These are phyloP conservation scores for Claviceps sp. DNA, from an alignment of 2,329 filamentous ascomycete species.

Conservation along the genomic window DNA sequence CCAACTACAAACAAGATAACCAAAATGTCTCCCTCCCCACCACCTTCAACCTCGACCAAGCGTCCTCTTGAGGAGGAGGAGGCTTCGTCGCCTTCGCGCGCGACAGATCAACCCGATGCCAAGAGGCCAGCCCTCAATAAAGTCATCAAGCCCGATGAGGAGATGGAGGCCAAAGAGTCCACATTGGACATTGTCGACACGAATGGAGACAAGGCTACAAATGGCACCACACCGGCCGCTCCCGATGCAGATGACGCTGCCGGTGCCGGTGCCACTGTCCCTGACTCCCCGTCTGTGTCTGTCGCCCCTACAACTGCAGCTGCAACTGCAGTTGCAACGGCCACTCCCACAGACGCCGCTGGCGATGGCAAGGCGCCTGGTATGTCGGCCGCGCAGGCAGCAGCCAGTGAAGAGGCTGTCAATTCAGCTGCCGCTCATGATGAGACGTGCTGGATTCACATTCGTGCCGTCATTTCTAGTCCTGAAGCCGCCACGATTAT, in stretches of 20 bases:
- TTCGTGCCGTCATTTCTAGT: constrained; percentile 92
- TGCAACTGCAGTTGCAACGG: no score
- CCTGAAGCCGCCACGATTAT: constrained; percentile 96
- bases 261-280: no score
- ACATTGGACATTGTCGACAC: constrained; percentile 29
- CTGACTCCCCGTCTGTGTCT: no score
- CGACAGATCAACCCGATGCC: constrained; percentile 87
- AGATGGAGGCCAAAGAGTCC: constrained; percentile 28
- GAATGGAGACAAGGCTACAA: constrained; percentile 36
- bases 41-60: constrained; percentile 59
- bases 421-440: constrained; percentile 54
- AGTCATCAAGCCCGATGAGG: constrained; percentile 56
- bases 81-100: constrained; percentile 83
- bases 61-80: constrained; percentile 97
- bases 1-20: constrained; percentile 17
- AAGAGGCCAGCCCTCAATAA: constrained; percentile 96
- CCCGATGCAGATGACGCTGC: constrained; percentile 5
- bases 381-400: constrained; percentile 12
- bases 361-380: constrained; percentile 16
- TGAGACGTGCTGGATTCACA: constrained; percentile 92
- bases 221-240: constrained; percentile 30
- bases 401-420: constrained; percentile 16
- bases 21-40: constrained; percentile 58
- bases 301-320: no score
- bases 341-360: constrained; percentile 17